A percentile compares a stretch with the other conserved stretches of the same genome.
These are phyloP conservation scores for Avicennia marina DNA, from an alignment of 257 asterid species.

Conservation along the genomic window DNA sequence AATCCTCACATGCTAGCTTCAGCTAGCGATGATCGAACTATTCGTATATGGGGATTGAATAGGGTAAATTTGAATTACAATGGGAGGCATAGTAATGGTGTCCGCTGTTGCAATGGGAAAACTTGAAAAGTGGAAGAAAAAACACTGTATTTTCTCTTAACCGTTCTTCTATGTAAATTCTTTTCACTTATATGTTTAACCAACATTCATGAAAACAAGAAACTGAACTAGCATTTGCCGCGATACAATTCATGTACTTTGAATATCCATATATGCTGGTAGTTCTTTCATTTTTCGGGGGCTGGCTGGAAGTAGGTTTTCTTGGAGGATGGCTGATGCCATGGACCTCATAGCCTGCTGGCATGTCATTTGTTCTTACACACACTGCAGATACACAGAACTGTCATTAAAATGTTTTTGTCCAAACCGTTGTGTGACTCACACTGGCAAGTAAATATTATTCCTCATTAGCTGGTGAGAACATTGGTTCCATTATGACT, in stretches of 20 bases:
- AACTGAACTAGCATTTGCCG: slow-evolving; percentile 31
- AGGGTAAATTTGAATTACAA: slow-evolving; percentile 37
- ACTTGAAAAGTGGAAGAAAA: no score
- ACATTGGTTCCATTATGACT: no score
- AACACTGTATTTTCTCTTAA: slow-evolving; percentile 14
- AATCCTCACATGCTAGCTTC: slow-evolving; percentile 82
- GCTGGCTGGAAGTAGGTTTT: background rate
- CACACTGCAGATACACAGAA: no score
- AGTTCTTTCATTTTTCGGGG: slow-evolving; percentile 2
- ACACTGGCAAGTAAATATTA: no score
- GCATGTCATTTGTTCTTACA: no score
- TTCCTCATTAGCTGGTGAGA: no score
- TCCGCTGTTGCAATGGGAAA: background rate
- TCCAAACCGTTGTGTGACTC: no score
- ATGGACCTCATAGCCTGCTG: no score
- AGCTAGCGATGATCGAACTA: slow-evolving; percentile 77
- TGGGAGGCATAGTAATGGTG: slow-evolving; percentile 41
- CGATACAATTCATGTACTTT: slow-evolving; percentile 18
- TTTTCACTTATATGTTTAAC: slow-evolving; percentile 34
- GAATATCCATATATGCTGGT: background rate
- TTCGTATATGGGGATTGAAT: slow-evolving; percentile 73
- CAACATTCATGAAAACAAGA: slow-evolving; percentile 29
- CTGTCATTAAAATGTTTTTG: no score
- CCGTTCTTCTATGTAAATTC: slow-evolving; percentile 42
- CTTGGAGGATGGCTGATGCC: no score